Conservation (phyloP, 2,329 filamentous ascomycete genomes). For the Celoporthe dispersa region DNA sequence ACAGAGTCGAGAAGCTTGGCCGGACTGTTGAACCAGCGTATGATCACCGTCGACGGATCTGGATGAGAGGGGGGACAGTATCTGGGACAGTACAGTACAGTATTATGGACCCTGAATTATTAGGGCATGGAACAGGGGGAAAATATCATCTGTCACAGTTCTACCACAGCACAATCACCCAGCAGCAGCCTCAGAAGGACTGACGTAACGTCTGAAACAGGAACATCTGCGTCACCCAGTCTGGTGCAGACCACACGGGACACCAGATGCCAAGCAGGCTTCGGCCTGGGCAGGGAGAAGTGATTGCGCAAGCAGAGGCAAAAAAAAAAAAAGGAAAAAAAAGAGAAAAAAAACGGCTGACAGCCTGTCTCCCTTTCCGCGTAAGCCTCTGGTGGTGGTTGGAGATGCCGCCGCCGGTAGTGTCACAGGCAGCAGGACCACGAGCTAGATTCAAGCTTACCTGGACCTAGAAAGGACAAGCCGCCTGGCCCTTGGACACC, state of each 20-base stretch:
- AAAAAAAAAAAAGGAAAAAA: neutral
- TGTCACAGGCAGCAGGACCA: neutral
- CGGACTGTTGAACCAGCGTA: neutral
- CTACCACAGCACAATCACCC: neutral
- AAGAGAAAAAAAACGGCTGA: neutral
- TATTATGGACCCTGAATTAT: neutral
- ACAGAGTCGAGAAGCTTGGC: conserved; percentile 15
- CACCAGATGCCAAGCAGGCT: conserved; percentile 23
- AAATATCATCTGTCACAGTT: neutral
- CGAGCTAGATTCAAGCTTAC: conserved; percentile 1
- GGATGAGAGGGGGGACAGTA: neutral
- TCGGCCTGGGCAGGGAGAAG: conserved; percentile 4
- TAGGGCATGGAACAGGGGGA: neutral
- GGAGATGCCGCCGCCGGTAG: neutral
- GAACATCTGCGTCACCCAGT: neutral
- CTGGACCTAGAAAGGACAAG: neutral
- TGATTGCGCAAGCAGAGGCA: conserved; percentile 31
- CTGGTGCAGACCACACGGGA: conserved; percentile 7
- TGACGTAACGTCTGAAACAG: conserved; percentile 5
- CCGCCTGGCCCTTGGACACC: neutral
- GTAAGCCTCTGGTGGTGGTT: neutral
- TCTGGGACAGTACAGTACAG: no score
- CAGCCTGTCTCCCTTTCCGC: neutral
- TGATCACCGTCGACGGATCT: neutral
- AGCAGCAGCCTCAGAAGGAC: neutral